Evolutionary conservation across 2,329 filamentous ascomycete species (phyloP), one percentile per base, ranked within the genome.

Genomic region (Fusarium acutatum): DNA sequence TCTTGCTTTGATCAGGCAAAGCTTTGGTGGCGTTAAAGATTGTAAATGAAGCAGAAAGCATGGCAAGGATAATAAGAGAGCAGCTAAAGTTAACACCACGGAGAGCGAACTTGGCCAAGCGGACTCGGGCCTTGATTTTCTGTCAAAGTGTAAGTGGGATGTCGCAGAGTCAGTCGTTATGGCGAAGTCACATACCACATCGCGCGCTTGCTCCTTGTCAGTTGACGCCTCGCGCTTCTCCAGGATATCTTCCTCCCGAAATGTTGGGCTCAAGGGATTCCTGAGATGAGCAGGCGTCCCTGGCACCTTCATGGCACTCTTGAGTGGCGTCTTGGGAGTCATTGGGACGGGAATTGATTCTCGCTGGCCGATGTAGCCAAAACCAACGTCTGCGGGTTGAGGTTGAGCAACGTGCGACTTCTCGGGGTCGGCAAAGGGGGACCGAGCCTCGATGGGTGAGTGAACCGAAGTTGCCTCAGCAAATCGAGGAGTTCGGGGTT

Each of bases 41-140:
- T 75, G 91, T 86, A 79, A 99, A 94, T 7, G 94, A 94, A n/a
- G 94, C 90, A 20, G 93, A 91, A 60, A 99, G 86, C 90, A 99
- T 96, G 71, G 95, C 88, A 65, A 99, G 89, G 74, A 99, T 94
- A 81, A 99, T 98, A 69, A 98, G 88, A 82, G 94, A 96, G 87
- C 96, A 99, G 83, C 94, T 95, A 83, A 99, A 98, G 88, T 96
- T 98, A 84, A 98, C 93, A 64, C 94, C 93, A 74, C 96, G 93
- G n/a, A 99, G 91, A 71, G 97, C 90, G 78, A 98, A 92, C 86
- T 99, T 99, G 76, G 96, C 96, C 83, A 98, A 88, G 52, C 96
- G 91, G 38, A 98, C 95, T 75, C 94, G 91, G 40, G 92, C 92
- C 86, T 98, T 98, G 82, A 97, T 90, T 92, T 93, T 97, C 96